Percentiles rank a stretch among this genome's conserved stretches.
phyloP scores from a whole-genome alignment of 2,329 filamentous ascomycete species.

The Xylariaceae sp. region DNA sequence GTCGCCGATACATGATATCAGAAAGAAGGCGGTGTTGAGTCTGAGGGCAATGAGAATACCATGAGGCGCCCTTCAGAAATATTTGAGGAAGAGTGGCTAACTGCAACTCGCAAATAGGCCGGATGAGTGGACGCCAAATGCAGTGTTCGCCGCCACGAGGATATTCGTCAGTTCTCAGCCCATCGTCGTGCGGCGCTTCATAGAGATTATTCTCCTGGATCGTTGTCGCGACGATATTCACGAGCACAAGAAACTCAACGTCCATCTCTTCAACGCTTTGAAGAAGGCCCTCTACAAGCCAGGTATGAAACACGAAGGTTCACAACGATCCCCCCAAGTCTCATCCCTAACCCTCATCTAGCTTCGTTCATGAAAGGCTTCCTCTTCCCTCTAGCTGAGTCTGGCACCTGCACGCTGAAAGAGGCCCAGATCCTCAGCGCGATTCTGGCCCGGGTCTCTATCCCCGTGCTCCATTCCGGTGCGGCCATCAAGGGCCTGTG shows the following conservation, averaged over 20 bases:
- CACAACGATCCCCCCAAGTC: background rate
- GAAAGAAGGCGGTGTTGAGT: too few species aligned
- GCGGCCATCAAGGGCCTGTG: slow-evolving; percentile 88
- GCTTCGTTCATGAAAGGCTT: slow-evolving; percentile 96
- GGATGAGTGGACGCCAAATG: slow-evolving; percentile 67
- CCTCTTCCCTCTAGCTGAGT: slow-evolving; percentile 81
- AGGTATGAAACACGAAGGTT: slow-evolving; percentile 22
- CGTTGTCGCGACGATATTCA: slow-evolving; percentile 90
- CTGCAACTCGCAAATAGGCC: slow-evolving; percentile 81
- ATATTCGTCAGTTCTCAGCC: slow-evolving; percentile 89
- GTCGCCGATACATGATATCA: too few species aligned
- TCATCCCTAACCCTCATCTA: slow-evolving; percentile 8
- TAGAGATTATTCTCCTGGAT: slow-evolving; percentile 82
- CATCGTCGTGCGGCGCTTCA: slow-evolving; percentile 74
- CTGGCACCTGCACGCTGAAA: slow-evolving; percentile 82
- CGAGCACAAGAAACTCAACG: slow-evolving; percentile 87
- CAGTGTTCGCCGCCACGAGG: slow-evolving; percentile 82
- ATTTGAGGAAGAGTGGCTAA: too few species aligned
- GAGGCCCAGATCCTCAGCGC: slow-evolving; percentile 90
- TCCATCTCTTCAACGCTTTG: slow-evolving; percentile 89
- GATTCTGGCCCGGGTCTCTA: slow-evolving; percentile 77
- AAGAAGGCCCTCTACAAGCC: slow-evolving; percentile 57
- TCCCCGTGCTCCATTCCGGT: slow-evolving; percentile 88
- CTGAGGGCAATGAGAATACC: too few species aligned
- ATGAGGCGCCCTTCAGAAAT: too few species aligned